Evolutionary conservation across 345 rosid genomes (phyloP).

Genomic region (Populus ilicifolia): DNA sequence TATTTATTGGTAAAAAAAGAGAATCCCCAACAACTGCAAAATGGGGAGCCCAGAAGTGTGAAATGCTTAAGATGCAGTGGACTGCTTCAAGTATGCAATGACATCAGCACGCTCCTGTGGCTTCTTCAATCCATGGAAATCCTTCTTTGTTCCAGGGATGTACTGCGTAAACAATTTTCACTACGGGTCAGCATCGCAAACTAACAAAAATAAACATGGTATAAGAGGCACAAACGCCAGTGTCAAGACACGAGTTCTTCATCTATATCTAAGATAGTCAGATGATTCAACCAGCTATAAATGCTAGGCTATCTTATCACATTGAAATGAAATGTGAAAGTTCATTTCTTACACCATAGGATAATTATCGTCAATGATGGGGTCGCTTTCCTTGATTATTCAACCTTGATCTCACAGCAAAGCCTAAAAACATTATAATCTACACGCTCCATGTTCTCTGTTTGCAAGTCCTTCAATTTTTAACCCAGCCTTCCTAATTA

Average conservation of each 20-base stretch:
- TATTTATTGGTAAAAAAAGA: slow-evolving; percentile 2
- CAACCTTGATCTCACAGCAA: too few relatives aligned
- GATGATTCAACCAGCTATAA: background rate
- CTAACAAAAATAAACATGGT: background rate
- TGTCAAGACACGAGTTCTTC: background rate
- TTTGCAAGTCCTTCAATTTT: too few relatives aligned
- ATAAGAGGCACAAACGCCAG: background rate
- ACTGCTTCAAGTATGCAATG: slow-evolving; percentile 80
- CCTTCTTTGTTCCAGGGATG: slow-evolving; percentile 98
- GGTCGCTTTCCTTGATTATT: background rate
- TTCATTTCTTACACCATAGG: background rate
- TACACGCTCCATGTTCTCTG: background rate
- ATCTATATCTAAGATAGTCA: background rate
- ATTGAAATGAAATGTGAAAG: background rate
- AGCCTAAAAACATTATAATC: background rate
- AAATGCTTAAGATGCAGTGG: slow-evolving; percentile 44
- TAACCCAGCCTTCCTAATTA: background rate
- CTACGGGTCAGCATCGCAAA: background rate
- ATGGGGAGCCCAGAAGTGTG: background rate
- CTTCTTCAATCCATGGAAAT: slow-evolving; percentile 93
- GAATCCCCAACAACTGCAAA: background rate
- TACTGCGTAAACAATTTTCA: slow-evolving; percentile 47
- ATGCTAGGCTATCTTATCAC: background rate
- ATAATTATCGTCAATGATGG: background rate
- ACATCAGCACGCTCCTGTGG: slow-evolving; percentile 90